Conservation (phyloP, 306 rosid genomes). For the Vicia sativa region DNA sequence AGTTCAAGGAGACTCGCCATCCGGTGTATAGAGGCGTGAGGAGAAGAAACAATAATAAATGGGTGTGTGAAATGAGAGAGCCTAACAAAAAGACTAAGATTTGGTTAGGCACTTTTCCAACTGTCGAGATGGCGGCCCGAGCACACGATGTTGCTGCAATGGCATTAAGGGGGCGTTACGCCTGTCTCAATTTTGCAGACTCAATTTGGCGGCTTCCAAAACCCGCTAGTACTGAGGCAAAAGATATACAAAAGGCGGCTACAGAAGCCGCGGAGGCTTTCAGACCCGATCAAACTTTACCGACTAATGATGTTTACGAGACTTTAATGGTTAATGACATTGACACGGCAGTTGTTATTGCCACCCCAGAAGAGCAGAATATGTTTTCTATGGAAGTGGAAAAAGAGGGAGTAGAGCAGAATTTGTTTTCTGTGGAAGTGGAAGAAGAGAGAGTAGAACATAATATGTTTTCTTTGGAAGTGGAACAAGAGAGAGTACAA, state of each 20-base stretch:
- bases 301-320: slow-evolving; percentile 38
- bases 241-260: slow-evolving; percentile 2
- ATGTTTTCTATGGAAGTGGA: slow-evolving; percentile 57
- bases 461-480: slow-evolving; percentile 48
- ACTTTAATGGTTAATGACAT: not conserved
- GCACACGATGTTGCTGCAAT: slow-evolving; percentile 83
- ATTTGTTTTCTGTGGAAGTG: slow-evolving; percentile 50
- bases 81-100: slow-evolving; percentile 31
- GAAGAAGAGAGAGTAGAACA: slow-evolving; percentile 36
- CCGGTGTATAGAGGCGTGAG: slow-evolving; percentile 75
- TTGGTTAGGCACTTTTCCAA: slow-evolving; percentile 61
- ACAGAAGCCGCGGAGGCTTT: too few relatives aligned
- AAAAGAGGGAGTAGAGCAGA: not conserved
- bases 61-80: not conserved
- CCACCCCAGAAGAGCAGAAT: not conserved
- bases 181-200: slow-evolving; percentile 44
- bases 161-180: slow-evolving; percentile 53
- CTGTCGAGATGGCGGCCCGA: slow-evolving; percentile 78
- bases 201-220: slow-evolving; percentile 55
- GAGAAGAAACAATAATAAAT: not conserved
- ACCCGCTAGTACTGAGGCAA: slow-evolving; percentile 49
- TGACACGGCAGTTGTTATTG: not conserved
- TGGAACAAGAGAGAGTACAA: slow-evolving; percentile 36
- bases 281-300: not conserved
- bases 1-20: slow-evolving; percentile 37